phyloP scores from a whole-genome alignment of 331 rosid species.

The Phaseolus coccineus region DNA sequence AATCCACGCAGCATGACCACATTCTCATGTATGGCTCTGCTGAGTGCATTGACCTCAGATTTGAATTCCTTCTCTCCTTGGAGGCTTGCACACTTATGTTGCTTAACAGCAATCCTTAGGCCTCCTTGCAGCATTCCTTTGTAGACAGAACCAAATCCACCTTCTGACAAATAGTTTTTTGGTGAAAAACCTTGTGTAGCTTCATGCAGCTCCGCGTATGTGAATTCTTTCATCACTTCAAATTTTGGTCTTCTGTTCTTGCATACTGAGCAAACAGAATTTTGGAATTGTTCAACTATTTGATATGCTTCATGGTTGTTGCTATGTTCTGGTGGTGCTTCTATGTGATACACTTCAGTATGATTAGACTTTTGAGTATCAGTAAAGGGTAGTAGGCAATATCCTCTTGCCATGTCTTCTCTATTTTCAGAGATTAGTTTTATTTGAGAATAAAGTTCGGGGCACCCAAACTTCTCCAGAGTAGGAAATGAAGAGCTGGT shows the following conservation, averaged over 20 bases:
- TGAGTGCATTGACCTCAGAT: constrained; percentile 71
- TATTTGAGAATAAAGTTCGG: constrained; percentile 20
- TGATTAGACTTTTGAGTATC: constrained; percentile 25
- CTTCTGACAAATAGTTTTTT: constrained; percentile 72
- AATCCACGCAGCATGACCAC: constrained; percentile 74
- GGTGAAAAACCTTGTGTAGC: constrained; percentile 66
- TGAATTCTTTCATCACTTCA: constrained; percentile 67
- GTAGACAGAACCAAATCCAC: constrained; percentile 80
- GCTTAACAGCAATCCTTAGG: constrained; percentile 75
- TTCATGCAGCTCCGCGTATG: constrained; percentile 58
- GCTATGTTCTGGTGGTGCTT: constrained; percentile 21
- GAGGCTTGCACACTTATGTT: constrained; percentile 62
- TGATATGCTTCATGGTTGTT: constrained; percentile 38
- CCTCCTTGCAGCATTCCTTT: constrained; percentile 67
- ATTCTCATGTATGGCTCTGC: constrained; percentile 79
- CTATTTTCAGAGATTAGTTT: constrained; percentile 32
- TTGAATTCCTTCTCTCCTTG: constrained; percentile 82
- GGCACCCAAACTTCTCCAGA: neutral
- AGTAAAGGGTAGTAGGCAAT: constrained; percentile 38
- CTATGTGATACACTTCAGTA: constrained; percentile 40
- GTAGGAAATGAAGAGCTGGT: constrained; percentile 20
- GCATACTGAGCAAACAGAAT: constrained; percentile 59
- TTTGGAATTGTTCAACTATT: constrained; percentile 47
- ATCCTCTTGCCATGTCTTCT: constrained; percentile 52
- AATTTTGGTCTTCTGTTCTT: constrained; percentile 61